Evolutionary conservation across 1,284 basidiomycete genomes (phyloP).

Genomic region (Ceratobasidium theobromae): DNA sequence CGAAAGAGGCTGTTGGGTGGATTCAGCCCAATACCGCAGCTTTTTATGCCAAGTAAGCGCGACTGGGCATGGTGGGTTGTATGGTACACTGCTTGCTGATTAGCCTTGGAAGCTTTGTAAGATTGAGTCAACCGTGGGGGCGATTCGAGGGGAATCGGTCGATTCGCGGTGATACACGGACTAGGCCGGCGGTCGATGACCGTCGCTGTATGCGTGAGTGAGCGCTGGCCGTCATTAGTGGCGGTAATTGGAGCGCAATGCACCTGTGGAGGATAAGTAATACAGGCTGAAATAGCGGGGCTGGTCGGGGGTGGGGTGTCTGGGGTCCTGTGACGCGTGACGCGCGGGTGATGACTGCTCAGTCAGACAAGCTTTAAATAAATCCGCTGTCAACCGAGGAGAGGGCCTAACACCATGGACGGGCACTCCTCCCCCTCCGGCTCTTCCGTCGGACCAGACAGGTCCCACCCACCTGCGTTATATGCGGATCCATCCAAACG

Average conservation of each 20-base stretch:
- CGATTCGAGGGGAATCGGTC: too few relatives aligned
- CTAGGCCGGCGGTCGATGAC: too few relatives aligned
- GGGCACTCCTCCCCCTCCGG: constrained; percentile 8
- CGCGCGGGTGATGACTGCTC: constrained; percentile 18
- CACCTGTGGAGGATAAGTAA: neutral
- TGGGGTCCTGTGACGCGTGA: neutral
- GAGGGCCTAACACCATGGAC: constrained; percentile 16
- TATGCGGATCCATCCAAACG: constrained; percentile 24
- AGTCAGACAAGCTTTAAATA: constrained; percentile 20
- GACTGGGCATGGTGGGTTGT: too few relatives aligned
- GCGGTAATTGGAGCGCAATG: neutral
- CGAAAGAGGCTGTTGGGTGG: too few relatives aligned
- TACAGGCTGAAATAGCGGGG: neutral
- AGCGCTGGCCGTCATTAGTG: neutral
- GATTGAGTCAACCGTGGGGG: too few relatives aligned
- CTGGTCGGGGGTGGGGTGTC: constrained; percentile 5
- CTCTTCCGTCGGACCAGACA: constrained; percentile 22
- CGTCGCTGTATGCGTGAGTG: neutral
- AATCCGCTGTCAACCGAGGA: constrained; percentile 8
- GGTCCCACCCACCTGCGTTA: neutral
- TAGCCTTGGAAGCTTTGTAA: too few relatives aligned
- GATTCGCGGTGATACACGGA: too few relatives aligned
- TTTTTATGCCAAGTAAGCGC: too few relatives aligned
- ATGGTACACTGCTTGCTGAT: too few relatives aligned
- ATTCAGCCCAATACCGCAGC: too few relatives aligned